Base-by-base conservation (phyloP, 1,284 basidiomycete genomes). In the Anthracocystis walkeri region DNA sequence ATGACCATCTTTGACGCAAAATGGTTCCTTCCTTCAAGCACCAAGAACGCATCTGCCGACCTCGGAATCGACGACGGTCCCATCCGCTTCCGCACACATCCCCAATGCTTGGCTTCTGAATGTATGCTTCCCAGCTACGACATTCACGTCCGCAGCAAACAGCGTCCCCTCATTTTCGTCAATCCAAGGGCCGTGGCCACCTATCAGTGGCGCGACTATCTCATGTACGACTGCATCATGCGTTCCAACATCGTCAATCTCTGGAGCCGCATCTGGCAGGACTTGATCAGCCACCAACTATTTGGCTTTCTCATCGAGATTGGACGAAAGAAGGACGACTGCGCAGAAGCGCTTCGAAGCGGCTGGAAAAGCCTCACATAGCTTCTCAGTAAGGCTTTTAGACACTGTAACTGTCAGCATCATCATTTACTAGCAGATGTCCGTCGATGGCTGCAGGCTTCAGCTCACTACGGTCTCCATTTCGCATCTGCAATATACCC, bases 61-160 rank as follows among this genome's bases (percentile, higher is more conserved):
- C 85, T 70, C 4, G 57, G 57, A n/a, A 48, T 60, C 11, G 67
- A 69, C 23, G 61, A 64, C 20, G 60, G 67, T 31, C 89, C 86
- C 2, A 74, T 88, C 41, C 71, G 79, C 1, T 90, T 90, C 86
- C 88, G 89, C 45, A 79, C 85, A 10, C 87, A 87, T 21, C 82
- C 68, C 2, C 72, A 85, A 27, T 90, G 89, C 81, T 87, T 86
- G 76, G 87, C 87, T 33, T 88, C 87, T 16, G 89, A 90, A 81
- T 89, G 87, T 41, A 88, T 90, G 83, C 80, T 89, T 50, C 85
- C 89, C n/a, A 88, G 88, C 14, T 89, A 89, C 81, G 89, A 90
- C 78, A 80, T 90, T 29, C 87, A 89, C 67, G 41, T 69, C 25
- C 67, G 67, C 33, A 69, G 67, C 67, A 59, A 60, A 25, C 67